Evolutionary conservation across 169 alveolate genomes (phyloP).

Genomic region (Plasmodium vinckei): DNA sequence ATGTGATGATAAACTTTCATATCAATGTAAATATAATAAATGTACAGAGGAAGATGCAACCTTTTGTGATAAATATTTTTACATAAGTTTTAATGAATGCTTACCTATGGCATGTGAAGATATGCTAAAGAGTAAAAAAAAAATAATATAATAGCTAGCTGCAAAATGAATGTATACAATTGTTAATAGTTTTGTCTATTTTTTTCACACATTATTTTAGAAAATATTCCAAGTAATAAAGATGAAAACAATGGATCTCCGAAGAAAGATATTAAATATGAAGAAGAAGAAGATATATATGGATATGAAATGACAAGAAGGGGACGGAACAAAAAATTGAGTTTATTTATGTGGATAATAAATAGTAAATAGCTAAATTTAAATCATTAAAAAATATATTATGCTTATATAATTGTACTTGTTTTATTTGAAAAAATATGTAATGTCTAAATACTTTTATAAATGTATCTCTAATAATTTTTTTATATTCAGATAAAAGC

Average conservation of each 20-base stretch:
- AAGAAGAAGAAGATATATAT: background rate
- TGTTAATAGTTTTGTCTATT: too few relatives aligned
- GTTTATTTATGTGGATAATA: constrained; percentile 66
- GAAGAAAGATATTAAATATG: background rate
- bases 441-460: background rate
- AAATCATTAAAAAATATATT: too few relatives aligned
- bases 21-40: constrained; percentile 39
- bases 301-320: constrained; percentile 17
- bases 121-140: constrained; percentile 21
- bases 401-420: too few relatives aligned
- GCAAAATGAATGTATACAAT: background rate
- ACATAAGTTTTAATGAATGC: constrained; percentile 27
- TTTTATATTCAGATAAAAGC: constrained; percentile 36
- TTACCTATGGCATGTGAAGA: constrained; percentile 18
- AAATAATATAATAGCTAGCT: constrained; percentile 1
- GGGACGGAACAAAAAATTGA: constrained; percentile 20
- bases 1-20: constrained; percentile 43
- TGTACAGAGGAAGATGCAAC: constrained; percentile 17
- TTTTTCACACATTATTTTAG: constrained; percentile 1
- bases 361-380: constrained; percentile 27
- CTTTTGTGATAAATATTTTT: constrained; percentile 50
- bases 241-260: background rate
- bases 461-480: background rate
- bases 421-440: too few relatives aligned
- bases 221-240: background rate